Base-by-base conservation (phyloP, 2,329 filamentous ascomycete species). In the Fusarium transvaalense region DNA sequence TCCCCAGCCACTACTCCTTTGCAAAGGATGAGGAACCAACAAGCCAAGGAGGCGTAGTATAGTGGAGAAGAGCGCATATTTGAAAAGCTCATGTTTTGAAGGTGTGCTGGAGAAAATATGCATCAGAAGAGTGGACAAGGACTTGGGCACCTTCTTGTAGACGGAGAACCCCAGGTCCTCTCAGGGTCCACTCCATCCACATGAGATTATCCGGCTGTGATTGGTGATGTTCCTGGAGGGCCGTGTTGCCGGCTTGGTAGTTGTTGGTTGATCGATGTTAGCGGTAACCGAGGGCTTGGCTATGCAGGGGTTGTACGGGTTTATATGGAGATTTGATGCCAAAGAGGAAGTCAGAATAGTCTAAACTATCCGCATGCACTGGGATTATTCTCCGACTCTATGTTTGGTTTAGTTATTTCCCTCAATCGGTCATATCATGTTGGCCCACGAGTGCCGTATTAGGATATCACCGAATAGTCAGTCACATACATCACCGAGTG, bases 181-280 rank as follows among this genome's bases (percentile, higher is more conserved):
- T 10, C 10, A 39, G 37, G 37, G 37, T 39, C 6, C 37, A 7
- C 23, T 6, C 23, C 23, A 10, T 21, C 27, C 43, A 10, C 21
- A 17, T 12, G 10, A 10, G n/a, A 19, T 32, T 10, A 17, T 13
- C 27, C 43, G 21, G 27, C 6, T 29, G 27, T 31, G 27, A 32
- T 46, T 21, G n/a, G 9, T 31, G 10, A 3, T 14, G 27, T 32
- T 13, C 27, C 27, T 46, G 23, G 10, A 29, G 29, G 46, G 46
- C 46, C 46, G 32, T 14, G 10, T 25, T 48, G 4, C 32, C 46
- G 46, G 46, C 46, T 48, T 48, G 46, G 46, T 37, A 48, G 45
- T n/a, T 35, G 45, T 48, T 47, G 31, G 45, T 48, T 48, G 31
- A 48, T 42, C 8, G 14, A 42, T 27, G 23, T 42, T 42, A 23